Evolutionary conservation across 495 filamentous ascomycete genomes (phyloP), one percentile per base, ranked within the genome.

Genomic region (Penicillium cinerascens): DNA sequence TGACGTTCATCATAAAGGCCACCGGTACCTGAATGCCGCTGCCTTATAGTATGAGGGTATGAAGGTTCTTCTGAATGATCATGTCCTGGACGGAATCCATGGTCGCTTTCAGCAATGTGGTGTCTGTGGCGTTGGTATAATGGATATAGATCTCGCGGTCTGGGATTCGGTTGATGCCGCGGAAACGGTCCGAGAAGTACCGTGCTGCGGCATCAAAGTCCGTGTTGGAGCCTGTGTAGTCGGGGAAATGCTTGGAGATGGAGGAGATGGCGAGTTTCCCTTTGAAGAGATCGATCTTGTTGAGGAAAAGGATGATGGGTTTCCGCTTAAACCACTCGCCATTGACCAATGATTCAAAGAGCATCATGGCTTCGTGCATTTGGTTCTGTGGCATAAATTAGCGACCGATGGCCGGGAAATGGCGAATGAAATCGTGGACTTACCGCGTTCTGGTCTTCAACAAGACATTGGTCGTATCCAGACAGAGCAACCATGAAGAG

Each of bases 311-410:
- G 55, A 98, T 98, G 62, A 98, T 89, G 16, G 93, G 87, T 38
- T 93, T 95, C 58, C 88, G 89, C 60, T 91, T 87, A 72, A 98
- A 98, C 92, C 95, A 98, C 61, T 95, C 87, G 20, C 91, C 95
- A 64, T 97, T 97, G 65, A 90, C 90, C 59, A 98, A 91, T 9
- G 90, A 95, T 72, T 98, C 93, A 73, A 96, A 98, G 16, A 98
- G 81, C 85, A 96, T 97, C 53, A 98, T 80, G 4, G 93, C 95
- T 72, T 98, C 93, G 72, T 96, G 92, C 93, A 98, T 98, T 92
- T 97, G 93, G 65, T 98, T 98, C 92, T 96, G 44, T 16, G 5
- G 11, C 37, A 10, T 5, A 8, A 11, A 21, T 51, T 21, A 51
- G 49, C 29, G 22, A 17, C 25, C 7, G 6, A 21, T 42, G 20